Evolutionary conservation across 257 asterid genomes (phyloP).

Genomic region (Catharanthus roseus): DNA sequence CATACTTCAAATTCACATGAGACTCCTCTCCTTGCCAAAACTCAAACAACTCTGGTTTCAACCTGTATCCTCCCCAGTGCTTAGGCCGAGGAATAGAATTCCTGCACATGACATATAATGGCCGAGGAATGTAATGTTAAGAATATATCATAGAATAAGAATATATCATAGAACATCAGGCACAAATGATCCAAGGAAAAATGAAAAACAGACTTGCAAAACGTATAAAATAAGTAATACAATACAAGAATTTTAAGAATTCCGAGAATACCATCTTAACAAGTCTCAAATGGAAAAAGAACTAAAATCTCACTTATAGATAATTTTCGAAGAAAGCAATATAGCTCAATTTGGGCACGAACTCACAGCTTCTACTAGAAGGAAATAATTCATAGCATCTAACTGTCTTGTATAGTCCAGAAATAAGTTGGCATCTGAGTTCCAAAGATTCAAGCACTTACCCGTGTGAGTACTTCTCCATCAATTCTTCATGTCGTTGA

Average conservation of each 20-base stretch:
- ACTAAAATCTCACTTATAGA: not conserved
- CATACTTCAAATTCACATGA: constrained; percentile 28
- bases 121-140: not conserved
- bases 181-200: not conserved
- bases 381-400: not conserved
- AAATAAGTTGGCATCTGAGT: not conserved
- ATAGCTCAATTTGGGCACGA: not conserved
- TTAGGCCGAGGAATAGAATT: constrained; percentile 57
- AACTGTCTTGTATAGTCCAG: not conserved
- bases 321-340: not conserved
- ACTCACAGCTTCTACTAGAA: constrained; percentile 1
- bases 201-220: not conserved
- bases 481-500: constrained; percentile 51
- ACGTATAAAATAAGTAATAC: not conserved
- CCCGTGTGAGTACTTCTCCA: constrained; percentile 63
- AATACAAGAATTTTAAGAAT: not conserved
- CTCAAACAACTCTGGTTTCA: constrained; percentile 66
- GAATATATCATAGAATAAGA: no score
- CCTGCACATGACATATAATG: constrained; percentile 30
- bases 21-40: constrained; percentile 92
- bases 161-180: not conserved
- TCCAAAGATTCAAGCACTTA: constrained; percentile 24
- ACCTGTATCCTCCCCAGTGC: constrained; percentile 80
- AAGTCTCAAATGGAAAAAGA: not conserved
- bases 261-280: not conserved